Conservation (phyloP, 257 asterid genomes). For the Solanum habrochaites region DNA sequence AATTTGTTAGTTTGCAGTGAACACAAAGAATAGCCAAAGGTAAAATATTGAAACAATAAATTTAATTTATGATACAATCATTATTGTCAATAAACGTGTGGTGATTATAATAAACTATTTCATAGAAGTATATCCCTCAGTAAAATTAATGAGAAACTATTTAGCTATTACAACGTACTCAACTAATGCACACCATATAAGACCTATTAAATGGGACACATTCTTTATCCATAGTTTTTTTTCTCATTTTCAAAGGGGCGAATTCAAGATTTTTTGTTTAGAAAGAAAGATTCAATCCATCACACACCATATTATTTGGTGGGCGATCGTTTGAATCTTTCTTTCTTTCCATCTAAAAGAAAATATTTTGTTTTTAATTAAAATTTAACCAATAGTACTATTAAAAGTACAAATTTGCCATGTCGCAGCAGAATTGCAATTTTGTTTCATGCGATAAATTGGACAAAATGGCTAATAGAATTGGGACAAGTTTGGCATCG, state of each 20-base stretch:
- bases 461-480: constrained; percentile 22
- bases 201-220: not conserved
- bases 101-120: not conserved
- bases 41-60: not conserved
- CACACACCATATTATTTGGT: not conserved
- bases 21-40: not conserved
- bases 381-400: not conserved
- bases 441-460: constrained; percentile 8
- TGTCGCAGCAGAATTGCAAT: not conserved
- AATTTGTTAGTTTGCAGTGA: not conserved
- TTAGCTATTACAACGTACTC: not conserved
- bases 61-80: not conserved
- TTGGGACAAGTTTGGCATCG: constrained; percentile 24
- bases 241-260: not conserved
- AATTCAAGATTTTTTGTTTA: not conserved
- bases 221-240: not conserved
- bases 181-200: not conserved
- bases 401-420: not conserved
- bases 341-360: not conserved
- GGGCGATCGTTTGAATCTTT: not conserved
- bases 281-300: not conserved
- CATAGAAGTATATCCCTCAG: not conserved
- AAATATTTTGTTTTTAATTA: not conserved
- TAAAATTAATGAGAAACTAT: not conserved
- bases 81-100: not conserved